Evolutionary conservation across 345 rosid species (phyloP).

Genomic region (Corchorus capsularis): DNA sequence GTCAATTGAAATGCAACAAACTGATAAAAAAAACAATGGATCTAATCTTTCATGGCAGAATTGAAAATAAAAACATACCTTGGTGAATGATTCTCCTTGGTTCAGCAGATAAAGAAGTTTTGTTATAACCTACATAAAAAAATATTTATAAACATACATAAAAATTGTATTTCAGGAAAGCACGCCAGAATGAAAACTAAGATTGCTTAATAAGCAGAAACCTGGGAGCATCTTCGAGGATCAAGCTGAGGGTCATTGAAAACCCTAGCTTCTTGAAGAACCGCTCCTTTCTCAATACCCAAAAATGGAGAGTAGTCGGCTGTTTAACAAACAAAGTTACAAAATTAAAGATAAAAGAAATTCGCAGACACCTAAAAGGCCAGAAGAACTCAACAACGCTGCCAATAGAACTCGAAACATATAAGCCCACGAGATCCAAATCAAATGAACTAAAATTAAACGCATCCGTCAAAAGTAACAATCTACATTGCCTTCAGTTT

Average conservation of each 20-base stretch:
- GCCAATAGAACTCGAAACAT: slow-evolving; percentile 3
- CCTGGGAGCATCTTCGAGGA: slow-evolving; percentile 98
- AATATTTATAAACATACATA: slow-evolving; percentile 21
- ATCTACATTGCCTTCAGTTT: slow-evolving; percentile 30
- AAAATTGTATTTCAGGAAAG: slow-evolving; percentile 3
- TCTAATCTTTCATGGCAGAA: background rate
- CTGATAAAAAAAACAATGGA: background rate
- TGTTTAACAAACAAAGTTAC: slow-evolving; percentile 31
- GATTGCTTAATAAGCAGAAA: slow-evolving; percentile 26
- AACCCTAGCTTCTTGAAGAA: slow-evolving; percentile 97
- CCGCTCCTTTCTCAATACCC: slow-evolving; percentile 98
- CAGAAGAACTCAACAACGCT: slow-evolving; percentile 1
- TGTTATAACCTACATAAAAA: slow-evolving; percentile 73
- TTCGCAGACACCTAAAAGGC: background rate
- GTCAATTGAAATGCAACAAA: background rate
- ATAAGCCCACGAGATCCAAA: slow-evolving; percentile 22
- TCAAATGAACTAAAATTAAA: slow-evolving; percentile 25
- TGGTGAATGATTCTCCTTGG: slow-evolving; percentile 93
- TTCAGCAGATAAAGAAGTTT: slow-evolving; percentile 92
- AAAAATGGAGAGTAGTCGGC: slow-evolving; percentile 92
- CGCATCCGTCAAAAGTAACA: slow-evolving; percentile 7
- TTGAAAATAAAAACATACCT: slow-evolving; percentile 46
- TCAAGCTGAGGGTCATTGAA: slow-evolving; percentile 98
- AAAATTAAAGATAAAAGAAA: background rate
- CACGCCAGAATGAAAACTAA: background rate